These are phyloP conservation scores for Starmerella gropengiesseri DNA, from an alignment of 805 yeast genomes.

Conservation along the genomic window DNA sequence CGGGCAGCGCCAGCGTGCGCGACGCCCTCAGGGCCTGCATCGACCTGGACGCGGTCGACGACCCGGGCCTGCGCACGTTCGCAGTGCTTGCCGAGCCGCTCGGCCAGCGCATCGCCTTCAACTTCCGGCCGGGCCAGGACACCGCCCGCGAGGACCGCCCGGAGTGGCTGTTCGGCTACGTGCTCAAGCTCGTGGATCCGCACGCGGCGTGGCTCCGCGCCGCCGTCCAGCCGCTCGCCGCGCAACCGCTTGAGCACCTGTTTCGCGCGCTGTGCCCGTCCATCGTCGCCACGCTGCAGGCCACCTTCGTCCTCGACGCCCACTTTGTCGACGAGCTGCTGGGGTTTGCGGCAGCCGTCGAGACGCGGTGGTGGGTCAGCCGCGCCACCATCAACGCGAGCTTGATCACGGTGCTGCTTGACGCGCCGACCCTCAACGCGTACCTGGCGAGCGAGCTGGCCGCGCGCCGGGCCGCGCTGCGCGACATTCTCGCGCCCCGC, in stretches of 20 bases:
- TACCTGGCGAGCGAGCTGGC: constrained; percentile 4
- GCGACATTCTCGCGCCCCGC: neutral
- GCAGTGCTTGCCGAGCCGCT: constrained; percentile 39
- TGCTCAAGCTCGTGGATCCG: constrained; percentile 29
- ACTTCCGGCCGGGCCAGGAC: constrained; percentile 42
- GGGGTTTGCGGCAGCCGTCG: constrained; percentile 5
- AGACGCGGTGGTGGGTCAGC: constrained; percentile 4
- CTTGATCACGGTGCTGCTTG: neutral
- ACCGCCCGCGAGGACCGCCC: constrained; percentile 60
- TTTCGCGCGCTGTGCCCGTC: constrained; percentile 39
- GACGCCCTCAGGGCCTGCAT: constrained; percentile 1
- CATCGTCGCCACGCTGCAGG: constrained; percentile 11
- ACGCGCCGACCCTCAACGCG: neutral
- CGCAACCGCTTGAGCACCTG: constrained; percentile 32
- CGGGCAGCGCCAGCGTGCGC: neutral
- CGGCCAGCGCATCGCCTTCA: constrained; percentile 44
- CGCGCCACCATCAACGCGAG: neutral
- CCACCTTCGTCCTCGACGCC: constrained; percentile 5
- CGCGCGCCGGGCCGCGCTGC: neutral
- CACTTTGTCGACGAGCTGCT: constrained; percentile 16
- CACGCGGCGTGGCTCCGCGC: constrained; percentile 25
- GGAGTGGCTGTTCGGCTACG: constrained; percentile 54
- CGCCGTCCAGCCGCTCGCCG: constrained; percentile 21
- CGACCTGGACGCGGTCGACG: constrained; percentile 2
- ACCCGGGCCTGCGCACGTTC: constrained; percentile 32